Percentiles rank a stretch among this genome's conserved stretches.
These are phyloP conservation scores for Colletotrichum tabaci DNA, from an alignment of 2,329 filamentous ascomycete species.

Conservation along the genomic window DNA sequence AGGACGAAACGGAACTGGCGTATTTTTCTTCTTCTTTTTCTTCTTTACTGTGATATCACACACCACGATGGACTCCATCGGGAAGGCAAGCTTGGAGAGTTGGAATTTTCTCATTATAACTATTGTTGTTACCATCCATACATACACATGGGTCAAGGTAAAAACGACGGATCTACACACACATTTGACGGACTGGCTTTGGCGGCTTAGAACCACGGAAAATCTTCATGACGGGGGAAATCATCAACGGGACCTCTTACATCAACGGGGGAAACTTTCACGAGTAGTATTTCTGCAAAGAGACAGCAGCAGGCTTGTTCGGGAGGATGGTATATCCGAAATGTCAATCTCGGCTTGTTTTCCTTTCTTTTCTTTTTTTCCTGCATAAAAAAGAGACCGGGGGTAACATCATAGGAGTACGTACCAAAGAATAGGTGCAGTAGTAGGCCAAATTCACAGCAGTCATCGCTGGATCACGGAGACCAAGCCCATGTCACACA, in stretches of 20 bases:
- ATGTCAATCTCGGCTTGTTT: background rate
- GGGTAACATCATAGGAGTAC: background rate
- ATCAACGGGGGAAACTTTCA: no score
- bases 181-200: background rate
- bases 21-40: background rate
- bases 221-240: background rate
- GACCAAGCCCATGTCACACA: slow-evolving; percentile 9
- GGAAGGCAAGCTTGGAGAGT: background rate
- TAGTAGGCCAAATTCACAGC: background rate
- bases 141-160: slow-evolving; percentile 1
- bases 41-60: slow-evolving; percentile 10
- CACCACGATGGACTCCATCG: slow-evolving; percentile 3
- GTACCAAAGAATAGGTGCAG: no score
- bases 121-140: background rate
- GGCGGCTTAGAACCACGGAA: background rate
- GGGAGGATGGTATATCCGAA: no score
- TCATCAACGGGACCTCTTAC: no score
- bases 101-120: background rate
- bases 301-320: background rate
- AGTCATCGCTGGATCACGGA: background rate
- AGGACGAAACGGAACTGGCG: slow-evolving; percentile 21
- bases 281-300: background rate
- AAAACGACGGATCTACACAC: background rate
- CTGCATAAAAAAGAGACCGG: slow-evolving; percentile 9
- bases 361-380: no score